Evolutionary conservation across 306 rosid genomes (phyloP).

Genomic region (Begonia masoniana): DNA sequence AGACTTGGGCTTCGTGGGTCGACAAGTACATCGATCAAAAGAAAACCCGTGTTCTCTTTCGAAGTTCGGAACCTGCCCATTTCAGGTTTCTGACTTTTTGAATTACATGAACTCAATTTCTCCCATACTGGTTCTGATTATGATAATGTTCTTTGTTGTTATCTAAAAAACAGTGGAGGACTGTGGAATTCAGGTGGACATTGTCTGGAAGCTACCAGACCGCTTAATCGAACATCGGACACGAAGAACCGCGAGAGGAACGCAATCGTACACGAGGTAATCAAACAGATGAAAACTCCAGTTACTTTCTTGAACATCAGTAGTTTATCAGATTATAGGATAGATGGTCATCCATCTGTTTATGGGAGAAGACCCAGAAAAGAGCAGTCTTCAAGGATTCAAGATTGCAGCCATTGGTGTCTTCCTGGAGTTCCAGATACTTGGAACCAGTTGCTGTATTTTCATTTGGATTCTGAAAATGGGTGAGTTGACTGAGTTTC

Average conservation of each 20-base stretch:
- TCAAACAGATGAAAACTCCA: constrained; percentile 57
- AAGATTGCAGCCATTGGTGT: constrained; percentile 99
- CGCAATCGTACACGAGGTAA: constrained; percentile 40
- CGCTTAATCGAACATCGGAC: constrained; percentile 31
- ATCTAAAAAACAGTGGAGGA: constrained; percentile 52
- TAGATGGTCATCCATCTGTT: constrained; percentile 77
- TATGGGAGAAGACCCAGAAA: constrained; percentile 44
- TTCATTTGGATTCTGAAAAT: constrained; percentile 33
- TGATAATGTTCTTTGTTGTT: constrained; percentile 8
- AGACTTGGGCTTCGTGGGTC: constrained; percentile 80
- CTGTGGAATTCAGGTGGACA: constrained; percentile 93
- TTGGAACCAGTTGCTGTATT: constrained; percentile 69
- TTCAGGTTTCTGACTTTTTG: constrained; percentile 52
- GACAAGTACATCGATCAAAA: constrained; percentile 47
- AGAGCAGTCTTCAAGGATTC: constrained; percentile 19
- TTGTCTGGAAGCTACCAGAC: constrained; percentile 53
- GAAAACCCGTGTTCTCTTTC: constrained; percentile 68
- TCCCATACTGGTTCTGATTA: not conserved
- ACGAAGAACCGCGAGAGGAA: constrained; percentile 36
- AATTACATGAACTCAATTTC: not conserved
- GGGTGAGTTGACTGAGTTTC: constrained; percentile 4
- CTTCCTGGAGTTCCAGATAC: constrained; percentile 91
- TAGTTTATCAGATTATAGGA: constrained; percentile 52
- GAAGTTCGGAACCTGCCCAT: constrained; percentile 87
- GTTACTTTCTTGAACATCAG: constrained; percentile 69